Evolutionary conservation across 1,284 basidiomycete species (phyloP), one percentile per base, ranked within the genome.

Genomic region (Wallemia mellicola): DNA sequence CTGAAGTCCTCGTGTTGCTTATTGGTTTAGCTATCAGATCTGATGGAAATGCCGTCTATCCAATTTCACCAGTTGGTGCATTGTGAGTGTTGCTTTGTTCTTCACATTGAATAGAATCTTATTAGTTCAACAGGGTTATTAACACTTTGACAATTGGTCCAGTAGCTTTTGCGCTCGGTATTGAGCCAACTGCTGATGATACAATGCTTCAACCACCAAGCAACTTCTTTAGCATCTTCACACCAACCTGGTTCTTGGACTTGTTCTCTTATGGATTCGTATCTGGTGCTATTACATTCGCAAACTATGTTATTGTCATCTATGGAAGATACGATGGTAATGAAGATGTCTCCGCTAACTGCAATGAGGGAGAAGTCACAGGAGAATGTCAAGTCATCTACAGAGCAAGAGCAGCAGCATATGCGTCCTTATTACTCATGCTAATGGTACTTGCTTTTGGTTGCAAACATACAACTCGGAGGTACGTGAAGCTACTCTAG

Each of bases 1-100:
- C 75, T 19, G 77, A 82, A 68, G 77, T 78, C 15, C 56, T 66
- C 28, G 64, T 70, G 1, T 63, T 72, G 24, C 66, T 82, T 60
- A 73, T 82, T 61, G 81, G 81, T 14, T 72, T 84, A 17, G 77
- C 76, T 1, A 83, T 83, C 72, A 73, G 77, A 64, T 79, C 82
- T 64, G 68, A 73, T 61, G 70, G 72, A 1, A 69, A 73, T 55
- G 77, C 77, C 27, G 78, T 82, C 19, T 83, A 81, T 70, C 81
- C 81, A 0, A 71, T 83, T 11, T 76, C 76, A 9, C 80, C 80
- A 19, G 73, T 83, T 30, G 77, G 75, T 28, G 77, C 81, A 25
- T 72, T 84, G 1, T 82, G 77, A 75, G 72, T 77, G 17, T n/a
- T 24, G 28, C 54, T n/a, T 48, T 5, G n/a, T n/a, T n/a, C n/a